Evolutionary conservation across 2,329 filamentous ascomycete genomes (phyloP), one percentile per base, ranked within the genome.

Genomic region (Aureobasidium sp.): DNA sequence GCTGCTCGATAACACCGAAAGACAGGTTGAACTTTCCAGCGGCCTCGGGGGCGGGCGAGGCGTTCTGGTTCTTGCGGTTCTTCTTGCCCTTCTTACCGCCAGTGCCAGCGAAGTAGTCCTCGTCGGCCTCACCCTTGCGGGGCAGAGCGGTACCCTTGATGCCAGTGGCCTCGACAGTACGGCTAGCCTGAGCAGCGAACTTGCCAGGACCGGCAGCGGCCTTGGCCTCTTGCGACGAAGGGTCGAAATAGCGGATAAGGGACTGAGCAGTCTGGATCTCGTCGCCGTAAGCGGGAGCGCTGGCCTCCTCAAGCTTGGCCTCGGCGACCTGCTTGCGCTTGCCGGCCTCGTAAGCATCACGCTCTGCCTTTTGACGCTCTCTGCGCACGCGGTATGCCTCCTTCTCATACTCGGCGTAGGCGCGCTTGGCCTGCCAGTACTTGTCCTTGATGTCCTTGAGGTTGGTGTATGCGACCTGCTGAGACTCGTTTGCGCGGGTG

Each of bases 181-280:
- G 86, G 66, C 84, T 82, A 50, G 87, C 81, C 62, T 86, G 79
- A 51, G 91, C 90, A 52, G 84, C 82, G 66, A 95, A 86, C 65
- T 86, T 84, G 68, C 84, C 84, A 59, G 83, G 77, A 40, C 70
- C 69, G 16, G 68, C 60, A 2, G 65, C 80, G 74, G 86, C 88
- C 72, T 86, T 88, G 66, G 78, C 76, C 27, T 76, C 71, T 24
- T 73, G 69, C 32, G 75, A 72, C 55, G 81, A 80, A 2, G 91
- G 91, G 70, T 97, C 90, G 61, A 97, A 91, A 79, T 91, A 91
- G 61, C 85, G 84, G 62, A 97, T 87, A 40, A 98, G 78, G 67
- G 84, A 86, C 74, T 93, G 88, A 58, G 89, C 88, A 50, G 86
- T 86, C 63, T 90, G 81, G 65, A 98, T 95, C 75, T 98, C 90